These are phyloP conservation scores for Verticillium tricorpus DNA, from an alignment of 2,329 filamentous ascomycete species.

Conservation along the genomic window DNA sequence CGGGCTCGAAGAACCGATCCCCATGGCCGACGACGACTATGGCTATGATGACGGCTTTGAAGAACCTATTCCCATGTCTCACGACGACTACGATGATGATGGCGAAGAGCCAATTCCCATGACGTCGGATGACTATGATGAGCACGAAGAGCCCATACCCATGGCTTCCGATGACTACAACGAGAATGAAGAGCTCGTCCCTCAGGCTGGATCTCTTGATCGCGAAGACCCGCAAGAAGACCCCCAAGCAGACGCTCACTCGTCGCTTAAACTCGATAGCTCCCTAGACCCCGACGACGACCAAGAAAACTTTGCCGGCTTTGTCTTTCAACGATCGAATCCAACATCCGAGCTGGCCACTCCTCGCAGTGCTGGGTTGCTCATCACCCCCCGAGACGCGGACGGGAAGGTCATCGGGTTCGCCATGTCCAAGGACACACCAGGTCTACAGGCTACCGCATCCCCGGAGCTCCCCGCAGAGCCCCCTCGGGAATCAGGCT, in stretches of 20 bases:
- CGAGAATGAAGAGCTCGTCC: constrained; percentile 16
- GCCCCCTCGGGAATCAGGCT: constrained; percentile 3
- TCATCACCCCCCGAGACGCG: constrained; percentile 50
- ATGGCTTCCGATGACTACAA: constrained; percentile 17
- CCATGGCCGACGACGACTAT: constrained; percentile 39
- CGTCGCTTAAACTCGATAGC: constrained; percentile 15
- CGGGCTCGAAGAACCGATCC: constrained; percentile 63
- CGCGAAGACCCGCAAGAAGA: no score
- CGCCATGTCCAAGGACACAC: constrained; percentile 46
- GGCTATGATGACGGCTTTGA: constrained; percentile 51
- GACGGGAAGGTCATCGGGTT: constrained; percentile 53
- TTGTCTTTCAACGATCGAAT: constrained; percentile 52
- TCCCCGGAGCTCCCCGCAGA: constrained; percentile 4
- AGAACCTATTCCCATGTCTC: constrained; percentile 58
- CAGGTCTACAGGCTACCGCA: constrained; percentile 16
- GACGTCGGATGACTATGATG: constrained; percentile 17
- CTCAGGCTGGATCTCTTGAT: not conserved
- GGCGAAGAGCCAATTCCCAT: constrained; percentile 20
- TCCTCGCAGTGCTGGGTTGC: constrained; percentile 41
- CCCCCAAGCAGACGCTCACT: constrained; percentile 19
- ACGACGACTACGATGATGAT: constrained; percentile 31
- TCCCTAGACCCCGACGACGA: constrained; percentile 46
- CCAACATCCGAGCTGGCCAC: constrained; percentile 46
- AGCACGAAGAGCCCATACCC: constrained; percentile 15
- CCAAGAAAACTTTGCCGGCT: constrained; percentile 58